Percentiles rank a stretch among this genome's conserved stretches.
phyloP scores from a whole-genome alignment of 208 protist species.

The Porcisia deanei region DNA sequence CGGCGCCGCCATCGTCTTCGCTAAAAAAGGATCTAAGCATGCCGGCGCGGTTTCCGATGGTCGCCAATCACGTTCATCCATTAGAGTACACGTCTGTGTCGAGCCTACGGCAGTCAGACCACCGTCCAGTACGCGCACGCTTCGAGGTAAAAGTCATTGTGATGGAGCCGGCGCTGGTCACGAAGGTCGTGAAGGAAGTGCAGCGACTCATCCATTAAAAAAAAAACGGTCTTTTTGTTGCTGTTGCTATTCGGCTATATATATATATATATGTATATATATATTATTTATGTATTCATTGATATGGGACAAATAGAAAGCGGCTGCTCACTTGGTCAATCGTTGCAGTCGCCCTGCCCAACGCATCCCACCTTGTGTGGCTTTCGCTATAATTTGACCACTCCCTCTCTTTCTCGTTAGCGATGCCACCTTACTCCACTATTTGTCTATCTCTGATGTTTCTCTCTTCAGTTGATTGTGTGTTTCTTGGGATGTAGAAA shows the following conservation, averaged over 20 bases:
- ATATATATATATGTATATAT: too few relatives aligned
- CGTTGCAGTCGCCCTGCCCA: too few relatives aligned
- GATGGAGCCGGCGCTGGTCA: conserved; percentile 41
- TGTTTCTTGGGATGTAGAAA: background rate
- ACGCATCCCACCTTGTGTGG: background rate
- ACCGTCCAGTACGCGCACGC: conserved; percentile 67
- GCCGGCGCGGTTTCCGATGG: conserved; percentile 40
- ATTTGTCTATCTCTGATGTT: background rate
- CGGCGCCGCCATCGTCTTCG: background rate
- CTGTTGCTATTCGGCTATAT: background rate
- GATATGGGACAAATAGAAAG: too few relatives aligned
- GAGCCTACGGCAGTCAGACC: conserved; percentile 63
- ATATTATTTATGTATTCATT: too few relatives aligned
- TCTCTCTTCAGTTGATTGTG: background rate
- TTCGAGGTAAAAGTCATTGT: conserved; percentile 67
- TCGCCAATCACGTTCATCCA: conserved; percentile 51
- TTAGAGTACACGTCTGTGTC: conserved; percentile 52
- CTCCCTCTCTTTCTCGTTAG: background rate
- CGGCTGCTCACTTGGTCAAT: too few relatives aligned
- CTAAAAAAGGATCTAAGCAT: background rate
- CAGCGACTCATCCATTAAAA: background rate
- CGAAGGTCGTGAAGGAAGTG: conserved; percentile 29
- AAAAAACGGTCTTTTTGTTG: background rate
- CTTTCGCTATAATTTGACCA: background rate
- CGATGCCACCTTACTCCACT: background rate